phyloP scores from a whole-genome alignment of 306 rosid species.

The Vigna trinervia region DNA sequence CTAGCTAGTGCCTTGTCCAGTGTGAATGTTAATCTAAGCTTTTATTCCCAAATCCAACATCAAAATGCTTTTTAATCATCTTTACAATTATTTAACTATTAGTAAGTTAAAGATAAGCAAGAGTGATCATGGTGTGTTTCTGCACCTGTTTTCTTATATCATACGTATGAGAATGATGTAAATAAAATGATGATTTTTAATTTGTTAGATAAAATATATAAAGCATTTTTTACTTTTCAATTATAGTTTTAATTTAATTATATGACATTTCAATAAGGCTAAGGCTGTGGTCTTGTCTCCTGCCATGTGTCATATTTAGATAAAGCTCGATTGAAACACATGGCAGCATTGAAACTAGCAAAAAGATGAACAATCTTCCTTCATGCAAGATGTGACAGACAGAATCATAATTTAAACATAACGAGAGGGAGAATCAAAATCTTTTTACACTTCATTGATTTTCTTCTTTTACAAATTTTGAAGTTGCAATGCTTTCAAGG shows the following conservation, averaged over 20 bases:
- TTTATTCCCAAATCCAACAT: neutral
- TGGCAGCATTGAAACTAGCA: constrained; percentile 2
- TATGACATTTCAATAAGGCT: neutral
- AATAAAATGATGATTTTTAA: neutral
- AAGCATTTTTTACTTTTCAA: neutral
- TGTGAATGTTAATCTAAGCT: neutral
- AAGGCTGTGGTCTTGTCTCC: neutral
- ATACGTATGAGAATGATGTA: too few species aligned
- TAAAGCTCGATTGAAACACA: constrained; percentile 12
- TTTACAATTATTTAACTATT: neutral
- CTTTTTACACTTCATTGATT: constrained; percentile 45
- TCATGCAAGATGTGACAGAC: neutral
- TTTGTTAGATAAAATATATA: neutral
- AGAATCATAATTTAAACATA: neutral
- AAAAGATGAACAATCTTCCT: constrained; percentile 35
- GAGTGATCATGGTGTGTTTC: neutral
- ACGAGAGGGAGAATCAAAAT: constrained; percentile 4
- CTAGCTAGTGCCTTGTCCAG: constrained; percentile 10
- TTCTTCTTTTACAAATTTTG: constrained; percentile 40
- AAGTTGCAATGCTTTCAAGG: constrained; percentile 39
- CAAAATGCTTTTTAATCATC: neutral
- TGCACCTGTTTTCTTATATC: too few species aligned
- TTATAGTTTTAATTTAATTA: neutral
- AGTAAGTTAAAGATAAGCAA: neutral
- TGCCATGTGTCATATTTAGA: neutral